phyloP scores from a whole-genome alignment of 2,329 filamentous ascomycete genomes.

The Fusarium sp. region DNA sequence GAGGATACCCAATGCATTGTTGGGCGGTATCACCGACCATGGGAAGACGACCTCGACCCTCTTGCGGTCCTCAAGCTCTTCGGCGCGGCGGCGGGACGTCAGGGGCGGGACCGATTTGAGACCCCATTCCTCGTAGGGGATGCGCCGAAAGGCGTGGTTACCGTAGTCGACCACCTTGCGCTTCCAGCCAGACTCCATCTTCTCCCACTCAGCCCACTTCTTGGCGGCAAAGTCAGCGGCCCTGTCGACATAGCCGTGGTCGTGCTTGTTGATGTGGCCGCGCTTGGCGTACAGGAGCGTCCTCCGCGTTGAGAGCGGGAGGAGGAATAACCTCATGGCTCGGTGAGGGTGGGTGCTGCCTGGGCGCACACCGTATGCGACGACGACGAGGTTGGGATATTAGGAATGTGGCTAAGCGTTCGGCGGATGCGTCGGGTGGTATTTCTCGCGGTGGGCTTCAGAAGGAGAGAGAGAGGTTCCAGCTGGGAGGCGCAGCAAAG shows the following conservation, averaged over 20 bases:
- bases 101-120: conserved; percentile 93
- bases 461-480: background rate
- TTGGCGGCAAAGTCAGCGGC: conserved; percentile 77
- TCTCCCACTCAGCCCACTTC: conserved; percentile 90
- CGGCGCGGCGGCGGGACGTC: conserved; percentile 72
- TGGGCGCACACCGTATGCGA: conserved; percentile 1
- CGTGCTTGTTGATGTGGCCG: conserved; percentile 65
- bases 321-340: conserved; percentile 90
- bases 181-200: conserved; percentile 87
- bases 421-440: background rate
- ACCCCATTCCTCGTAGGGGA: conserved; percentile 98
- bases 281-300: conserved; percentile 94
- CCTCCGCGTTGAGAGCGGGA: conserved; percentile 91
- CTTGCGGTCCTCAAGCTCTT: conserved; percentile 71
- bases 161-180: conserved; percentile 87
- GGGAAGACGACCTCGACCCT: conserved; percentile 84
- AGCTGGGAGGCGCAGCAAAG: conserved; percentile 4
- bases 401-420: background rate
- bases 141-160: conserved; percentile 85
- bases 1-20: conserved; percentile 74
- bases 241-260: conserved; percentile 72
- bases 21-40: conserved; percentile 72
- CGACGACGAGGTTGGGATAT: conserved; percentile 1
- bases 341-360: background rate
- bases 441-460: background rate